A percentile compares a stretch with the other conserved stretches of the same genome.
These are phyloP conservation scores for Fraxinus nigra DNA, from an alignment of 305 asterid genomes.

Conservation along the genomic window DNA sequence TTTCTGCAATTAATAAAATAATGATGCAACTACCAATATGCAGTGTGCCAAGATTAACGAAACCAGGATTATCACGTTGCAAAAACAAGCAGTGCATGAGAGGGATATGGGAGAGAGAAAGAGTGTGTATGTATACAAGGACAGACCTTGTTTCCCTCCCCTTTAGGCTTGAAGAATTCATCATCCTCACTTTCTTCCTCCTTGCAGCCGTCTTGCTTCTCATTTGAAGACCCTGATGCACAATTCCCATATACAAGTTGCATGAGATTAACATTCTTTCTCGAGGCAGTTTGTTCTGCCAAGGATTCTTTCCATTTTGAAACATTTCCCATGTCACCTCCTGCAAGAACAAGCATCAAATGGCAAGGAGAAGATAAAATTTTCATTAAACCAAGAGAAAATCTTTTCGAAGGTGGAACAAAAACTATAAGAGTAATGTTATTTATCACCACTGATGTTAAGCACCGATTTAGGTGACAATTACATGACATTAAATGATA, in stretches of 20 bases:
- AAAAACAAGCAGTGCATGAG: background rate
- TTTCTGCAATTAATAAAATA: conserved; percentile 48
- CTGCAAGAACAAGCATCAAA: conserved; percentile 36
- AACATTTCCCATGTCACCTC: conserved; percentile 59
- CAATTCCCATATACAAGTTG: conserved; percentile 81
- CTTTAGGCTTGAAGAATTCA: conserved; percentile 81
- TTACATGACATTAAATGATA: too few species aligned
- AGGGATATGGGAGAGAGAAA: background rate
- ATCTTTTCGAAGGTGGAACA: background rate
- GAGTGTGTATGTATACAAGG: background rate
- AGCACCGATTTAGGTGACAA: too few species aligned
- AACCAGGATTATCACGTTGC: background rate
- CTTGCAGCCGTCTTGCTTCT: conserved; percentile 27
- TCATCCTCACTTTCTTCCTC: conserved; percentile 72
- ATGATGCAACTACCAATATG: conserved; percentile 13
- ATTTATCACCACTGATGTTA: too few species aligned
- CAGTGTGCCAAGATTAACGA: background rate
- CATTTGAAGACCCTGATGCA: conserved; percentile 36
- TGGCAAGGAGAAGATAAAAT: conserved; percentile 3
- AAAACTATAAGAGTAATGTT: background rate
- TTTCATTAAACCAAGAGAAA: background rate
- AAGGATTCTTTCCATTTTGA: conserved; percentile 84
- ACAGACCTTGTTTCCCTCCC: conserved; percentile 75
- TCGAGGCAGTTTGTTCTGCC: conserved; percentile 61
- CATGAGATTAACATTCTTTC: conserved; percentile 65